Evolutionary conservation across 352 stramenopile species (phyloP), one percentile per base, ranked within the genome.

Genomic region (Bremia lactucae): DNA sequence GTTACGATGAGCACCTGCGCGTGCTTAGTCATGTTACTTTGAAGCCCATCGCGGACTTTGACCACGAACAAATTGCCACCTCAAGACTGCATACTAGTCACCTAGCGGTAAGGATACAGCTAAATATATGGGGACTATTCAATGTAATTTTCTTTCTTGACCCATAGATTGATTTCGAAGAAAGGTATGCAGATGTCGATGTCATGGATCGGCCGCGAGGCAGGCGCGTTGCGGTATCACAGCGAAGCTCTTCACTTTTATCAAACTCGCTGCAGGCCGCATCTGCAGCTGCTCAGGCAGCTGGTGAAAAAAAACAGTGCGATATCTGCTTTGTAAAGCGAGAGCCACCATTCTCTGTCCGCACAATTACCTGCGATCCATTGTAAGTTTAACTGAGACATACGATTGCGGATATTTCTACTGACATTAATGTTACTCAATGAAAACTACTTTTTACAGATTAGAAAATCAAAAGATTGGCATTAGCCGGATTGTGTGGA

Each of bases 1-100:
- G 76, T 43, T 92, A 74, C 33, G 79, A 92, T 31, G 74, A 88
- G 6, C 59, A 83, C 22, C n/a, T 87, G 14, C 76, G 79, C 9
- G 55, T 92, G 15, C 37, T 92, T 4, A 88, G 70, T 29, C 62
- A 88, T 38, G 52, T 87, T 22, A 83, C 83, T 24, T 92, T 74
- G 76, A 83, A 84, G 16, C 62, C 70, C 0, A 60, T 89, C 15
- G 76, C 60, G 0, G 72, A 87, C 4, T 76, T 92, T 25, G 72
- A 87, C 35, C 79, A 92, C 26, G 63, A 83, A 31, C 63, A 23
- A 7, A 36, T 85, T 9, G 59, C 75, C 7, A 35, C 83, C 33
- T 79, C 59, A 11, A 48, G 52, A 15, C 65, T 46, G 4, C 55
- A 69, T 28, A 44, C 59, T 3, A 87, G 75, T 40, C 58, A 72